Base-by-base conservation (phyloP, 2,329 filamentous ascomycete genomes). In the Fusarium gaditjirri region DNA sequence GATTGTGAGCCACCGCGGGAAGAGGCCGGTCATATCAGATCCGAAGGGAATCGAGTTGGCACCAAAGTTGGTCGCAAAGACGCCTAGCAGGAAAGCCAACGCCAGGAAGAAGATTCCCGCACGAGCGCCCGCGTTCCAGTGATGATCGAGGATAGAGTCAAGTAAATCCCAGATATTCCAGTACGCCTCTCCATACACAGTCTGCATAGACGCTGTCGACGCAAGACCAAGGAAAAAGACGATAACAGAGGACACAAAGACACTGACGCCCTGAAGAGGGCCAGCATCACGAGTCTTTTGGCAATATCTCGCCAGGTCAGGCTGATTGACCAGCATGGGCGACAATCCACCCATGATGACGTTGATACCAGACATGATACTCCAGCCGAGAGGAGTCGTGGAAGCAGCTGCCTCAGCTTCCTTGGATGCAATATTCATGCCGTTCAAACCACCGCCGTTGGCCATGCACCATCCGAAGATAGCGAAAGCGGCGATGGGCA, bases 391-490 rank as follows among this genome's bases (percentile, higher is more conserved):
- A 27, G 49, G 49, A 13, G 49, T 53, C 49, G 33, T 53, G 8
- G 49, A 53, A 1, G 49, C 23, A 39, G 49, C 33, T 5, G 33
- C 49, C 49, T 27, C 49, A 2, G 49, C 23, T 53, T n/a, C 23
- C 4, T 27, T 39, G 2, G 49, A 53, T 7, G 49, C 2, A 23
- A n/a, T 53, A 19, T 53, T 53, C 49, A 53, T 53, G 19, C 49
- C 49, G 23, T 53, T 53, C 19, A 53, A 3, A 7, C 49, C 49
- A 27, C 33, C 49, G 2, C 49, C 49, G 23, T 53, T 53, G 2
- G 49, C 49, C 49, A 53, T 53, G 23, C 49, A 53, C 49, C 49
- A 53, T 5, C 49, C 49, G 19, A 53, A 53, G 23, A 53, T 53
- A 13, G 49, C 49, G 23, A 52, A 52, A n/a, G 49, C 49, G 7